These are phyloP conservation scores for Acanthamoeba royreba DNA, from an alignment of 208 protist genomes.

Conservation along the genomic window DNA sequence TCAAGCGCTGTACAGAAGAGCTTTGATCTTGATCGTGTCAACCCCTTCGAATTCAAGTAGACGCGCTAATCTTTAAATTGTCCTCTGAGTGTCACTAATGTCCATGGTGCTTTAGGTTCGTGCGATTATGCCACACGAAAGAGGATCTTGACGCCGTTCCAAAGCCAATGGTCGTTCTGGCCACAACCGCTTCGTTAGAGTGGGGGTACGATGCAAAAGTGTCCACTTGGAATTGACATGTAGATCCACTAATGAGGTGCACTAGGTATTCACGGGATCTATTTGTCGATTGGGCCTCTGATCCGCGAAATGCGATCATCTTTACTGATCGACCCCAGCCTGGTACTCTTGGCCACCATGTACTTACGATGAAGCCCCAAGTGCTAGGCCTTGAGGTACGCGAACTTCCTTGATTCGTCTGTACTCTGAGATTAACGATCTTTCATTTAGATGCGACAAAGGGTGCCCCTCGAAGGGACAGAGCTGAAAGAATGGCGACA, in stretches of 20 bases:
- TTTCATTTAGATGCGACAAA: background rate
- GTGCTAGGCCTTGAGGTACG: background rate
- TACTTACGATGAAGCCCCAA: background rate
- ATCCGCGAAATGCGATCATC: slow-evolving; percentile 71
- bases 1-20: slow-evolving; percentile 56
- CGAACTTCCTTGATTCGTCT: background rate
- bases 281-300: slow-evolving; percentile 70
- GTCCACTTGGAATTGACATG: no score
- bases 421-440: background rate
- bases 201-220: slow-evolving; percentile 15
- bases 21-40: slow-evolving; percentile 61
- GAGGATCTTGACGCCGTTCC: slow-evolving; percentile 45
- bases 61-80: background rate
- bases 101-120: slow-evolving; percentile 14
- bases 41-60: slow-evolving; percentile 71
- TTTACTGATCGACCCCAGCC: slow-evolving; percentile 67
- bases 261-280: slow-evolving; percentile 70
- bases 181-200: slow-evolving; percentile 49
- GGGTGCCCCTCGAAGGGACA: slow-evolving; percentile 4
- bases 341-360: background rate
- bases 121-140: slow-evolving; percentile 15
- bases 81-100: background rate
- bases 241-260: no score
- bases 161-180: slow-evolving; percentile 59
- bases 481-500: background rate